phyloP scores from a whole-genome alignment of 441 rosid species.

The Jatropha podagrica region DNA sequence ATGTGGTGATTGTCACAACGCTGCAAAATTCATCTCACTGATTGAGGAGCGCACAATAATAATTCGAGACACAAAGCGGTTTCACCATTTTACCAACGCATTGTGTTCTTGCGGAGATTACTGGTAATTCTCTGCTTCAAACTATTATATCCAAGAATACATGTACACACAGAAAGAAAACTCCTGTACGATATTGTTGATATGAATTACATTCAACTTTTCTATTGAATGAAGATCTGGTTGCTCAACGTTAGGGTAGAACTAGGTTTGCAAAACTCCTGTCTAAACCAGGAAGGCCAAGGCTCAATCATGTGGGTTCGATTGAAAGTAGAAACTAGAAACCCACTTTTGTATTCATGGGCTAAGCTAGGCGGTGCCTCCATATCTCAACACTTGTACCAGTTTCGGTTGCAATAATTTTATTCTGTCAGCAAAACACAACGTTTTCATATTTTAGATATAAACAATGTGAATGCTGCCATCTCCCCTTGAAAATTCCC shows the following conservation, averaged over 20 bases:
- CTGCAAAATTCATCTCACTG: constrained; percentile 51
- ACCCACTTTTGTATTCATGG: not conserved
- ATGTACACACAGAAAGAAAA: not conserved
- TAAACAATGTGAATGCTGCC: no score
- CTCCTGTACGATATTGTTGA: not conserved
- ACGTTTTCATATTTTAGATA: not conserved
- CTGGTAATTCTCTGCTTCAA: constrained; percentile 45
- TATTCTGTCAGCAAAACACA: not conserved
- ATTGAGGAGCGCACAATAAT: constrained; percentile 57
- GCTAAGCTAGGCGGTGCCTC: not conserved
- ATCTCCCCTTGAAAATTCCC: no score
- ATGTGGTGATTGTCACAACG: constrained; percentile 75
- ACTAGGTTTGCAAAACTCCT: not conserved
- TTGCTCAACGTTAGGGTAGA: not conserved
- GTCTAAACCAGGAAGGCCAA: not conserved
- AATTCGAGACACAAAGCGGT: constrained; percentile 78
- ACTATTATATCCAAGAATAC: not conserved
- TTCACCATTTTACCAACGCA: constrained; percentile 74
- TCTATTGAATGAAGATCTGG: not conserved
- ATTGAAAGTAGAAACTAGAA: not conserved
- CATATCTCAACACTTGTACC: not conserved
- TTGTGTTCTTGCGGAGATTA: constrained; percentile 82
- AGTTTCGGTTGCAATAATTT: not conserved
- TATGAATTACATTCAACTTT: not conserved
- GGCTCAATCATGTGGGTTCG: not conserved